A percentile compares a stretch with the other conserved stretches of the same genome.
Conservation (phyloP, 148 eudicot genomes). For the Persicaria tinctoria region DNA sequence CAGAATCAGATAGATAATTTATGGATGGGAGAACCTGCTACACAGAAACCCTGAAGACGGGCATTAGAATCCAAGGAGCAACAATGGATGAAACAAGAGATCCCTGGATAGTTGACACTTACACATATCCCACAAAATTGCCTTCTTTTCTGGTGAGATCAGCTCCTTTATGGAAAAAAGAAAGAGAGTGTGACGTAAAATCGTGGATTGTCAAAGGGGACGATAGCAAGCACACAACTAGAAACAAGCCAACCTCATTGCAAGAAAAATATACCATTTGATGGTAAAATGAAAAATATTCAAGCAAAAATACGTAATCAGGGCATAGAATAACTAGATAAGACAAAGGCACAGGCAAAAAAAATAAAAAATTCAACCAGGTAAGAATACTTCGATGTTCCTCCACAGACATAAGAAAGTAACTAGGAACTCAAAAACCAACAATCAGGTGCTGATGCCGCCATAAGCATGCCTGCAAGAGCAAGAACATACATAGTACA, state of each 20-base stretch:
- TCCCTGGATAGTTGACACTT: constrained; percentile 5
- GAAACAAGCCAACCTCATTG: not conserved
- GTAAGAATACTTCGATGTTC: not conserved
- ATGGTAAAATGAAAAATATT: not conserved
- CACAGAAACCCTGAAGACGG: not conserved
- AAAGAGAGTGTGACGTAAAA: not conserved
- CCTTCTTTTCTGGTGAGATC: constrained; percentile 7
- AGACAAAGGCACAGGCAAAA: not conserved
- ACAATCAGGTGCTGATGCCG: constrained; percentile 10
- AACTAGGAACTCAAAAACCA: constrained; percentile 3
- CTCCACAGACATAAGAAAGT: not conserved
- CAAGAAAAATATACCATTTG: not conserved
- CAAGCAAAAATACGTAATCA: not conserved
- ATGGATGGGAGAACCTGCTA: not conserved
- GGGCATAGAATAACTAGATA: not conserved
- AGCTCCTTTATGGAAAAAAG: not conserved
- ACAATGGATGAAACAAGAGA: not conserved
- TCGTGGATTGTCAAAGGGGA: not conserved
- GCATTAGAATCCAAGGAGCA: not conserved
- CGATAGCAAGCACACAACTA: not conserved
- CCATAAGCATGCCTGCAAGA: constrained; percentile 11
- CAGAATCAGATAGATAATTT: not conserved
- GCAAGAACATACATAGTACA: constrained; percentile 12
- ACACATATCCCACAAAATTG: not conserved
- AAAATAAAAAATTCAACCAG: not conserved